Evolutionary conservation across 2,329 filamentous ascomycete genomes (phyloP), one percentile per base, ranked within the genome.

Genomic region (Talaromyces rugulosus): DNA sequence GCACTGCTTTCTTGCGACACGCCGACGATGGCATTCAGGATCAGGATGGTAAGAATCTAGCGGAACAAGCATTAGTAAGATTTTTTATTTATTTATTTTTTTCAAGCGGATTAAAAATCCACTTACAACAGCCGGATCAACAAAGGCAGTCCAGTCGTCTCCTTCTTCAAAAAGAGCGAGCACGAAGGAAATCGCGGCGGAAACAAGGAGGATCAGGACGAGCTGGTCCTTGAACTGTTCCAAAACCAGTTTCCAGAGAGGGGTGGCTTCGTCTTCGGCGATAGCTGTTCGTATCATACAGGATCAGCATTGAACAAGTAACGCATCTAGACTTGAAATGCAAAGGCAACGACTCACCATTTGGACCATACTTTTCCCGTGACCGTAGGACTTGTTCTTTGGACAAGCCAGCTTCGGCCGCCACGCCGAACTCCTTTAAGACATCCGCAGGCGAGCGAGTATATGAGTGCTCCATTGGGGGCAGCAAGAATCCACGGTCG

Each of bases 191-290:
- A 99, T 89, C 23, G 89, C 92, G 11, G 95, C 95, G 42, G 94
- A 98, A 60, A 87, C 95, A 56, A 99, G 85, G 27, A 99, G 84
- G 69, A 99, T 99, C 59, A 99, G 85, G 68, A 99, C 95, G 55
- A 99, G 87, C 78, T 99, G 95, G 75, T 99, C 95, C 79, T 99
- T 97, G 85, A 99, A 99, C 77, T 99, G 95, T 80, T 99, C 95
- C 63, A 99, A 85, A 61, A 99, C 91, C 66, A 99, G 88, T 79
- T 98, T 87, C 95, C 94, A 99, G 55, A 99, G 76, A 44, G 95
- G 95, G 34, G 95, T 99, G 3, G 95, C 92, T 59, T 95, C 95
- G 67, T 99, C 95, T 80, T 99, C 95, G 53, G 87, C 85, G 61
- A 91, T 82, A 61, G 88, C 88, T 91, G 63, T 59, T 61, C 23